Evolutionary conservation across 371 early-diverging fungal species (phyloP).

Genomic region (Nosema muscidifuracis): DNA sequence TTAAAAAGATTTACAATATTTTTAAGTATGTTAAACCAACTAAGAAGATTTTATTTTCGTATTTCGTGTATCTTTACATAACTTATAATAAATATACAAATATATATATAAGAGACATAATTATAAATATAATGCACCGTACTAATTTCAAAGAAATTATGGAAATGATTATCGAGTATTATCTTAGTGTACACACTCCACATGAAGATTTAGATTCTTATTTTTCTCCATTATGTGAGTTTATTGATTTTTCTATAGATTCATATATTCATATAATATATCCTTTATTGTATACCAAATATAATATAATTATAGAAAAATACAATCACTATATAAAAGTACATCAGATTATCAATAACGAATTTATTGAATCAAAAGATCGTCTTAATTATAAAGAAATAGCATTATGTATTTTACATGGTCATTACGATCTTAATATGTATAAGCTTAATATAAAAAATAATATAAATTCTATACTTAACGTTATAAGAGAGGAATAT

Average conservation of each 20-base stretch:
- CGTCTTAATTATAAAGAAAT: background rate
- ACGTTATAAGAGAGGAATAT: background rate
- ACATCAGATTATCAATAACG: background rate
- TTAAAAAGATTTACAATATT: background rate
- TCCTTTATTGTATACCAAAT: conserved; percentile 1
- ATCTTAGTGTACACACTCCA: background rate
- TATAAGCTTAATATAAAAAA: background rate
- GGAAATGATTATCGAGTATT: background rate
- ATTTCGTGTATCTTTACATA: background rate
- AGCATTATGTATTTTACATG: background rate
- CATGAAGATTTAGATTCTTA: background rate
- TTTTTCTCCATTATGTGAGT: background rate
- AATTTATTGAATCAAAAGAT: background rate
- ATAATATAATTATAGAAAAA: conserved; percentile 3
- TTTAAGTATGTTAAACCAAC: background rate
- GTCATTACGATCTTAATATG: background rate
- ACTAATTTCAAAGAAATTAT: background rate
- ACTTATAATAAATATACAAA: background rate
- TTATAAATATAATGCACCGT: background rate
- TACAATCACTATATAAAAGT: conserved; percentile 4
- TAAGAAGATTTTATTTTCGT: background rate
- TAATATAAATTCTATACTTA: background rate
- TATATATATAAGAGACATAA: background rate
- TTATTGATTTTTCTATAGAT: background rate
- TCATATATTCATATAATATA: background rate